A percentile compares a stretch with the other conserved stretches of the same genome.
Conservation (phyloP, 306 rosid species). For the Begonia loranthoides region DNA sequence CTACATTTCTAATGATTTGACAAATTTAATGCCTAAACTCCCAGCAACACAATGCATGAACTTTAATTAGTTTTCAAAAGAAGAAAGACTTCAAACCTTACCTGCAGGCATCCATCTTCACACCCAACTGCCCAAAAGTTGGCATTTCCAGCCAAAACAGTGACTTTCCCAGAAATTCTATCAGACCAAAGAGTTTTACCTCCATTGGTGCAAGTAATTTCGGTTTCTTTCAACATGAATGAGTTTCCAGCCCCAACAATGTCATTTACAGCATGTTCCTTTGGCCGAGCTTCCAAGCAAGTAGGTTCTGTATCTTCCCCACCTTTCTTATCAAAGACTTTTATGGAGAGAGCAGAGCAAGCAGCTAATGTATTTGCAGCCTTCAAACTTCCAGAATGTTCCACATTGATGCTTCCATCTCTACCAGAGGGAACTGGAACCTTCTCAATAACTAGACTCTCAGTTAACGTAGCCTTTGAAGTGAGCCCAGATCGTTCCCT, state of each 20-base stretch:
- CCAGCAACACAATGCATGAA: too few relatives aligned
- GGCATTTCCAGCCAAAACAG: constrained; percentile 85
- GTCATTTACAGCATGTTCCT: constrained; percentile 71
- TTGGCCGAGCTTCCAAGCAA: constrained; percentile 75
- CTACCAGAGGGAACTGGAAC: constrained; percentile 35
- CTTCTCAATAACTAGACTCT: constrained; percentile 80
- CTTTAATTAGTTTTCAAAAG: not conserved
- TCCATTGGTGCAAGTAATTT: constrained; percentile 64
- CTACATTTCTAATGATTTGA: not conserved
- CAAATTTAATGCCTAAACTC: not conserved
- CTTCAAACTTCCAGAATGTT: constrained; percentile 43
- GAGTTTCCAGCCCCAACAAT: constrained; percentile 64
- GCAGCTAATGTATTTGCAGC: constrained; percentile 42
- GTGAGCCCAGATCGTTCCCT: constrained; percentile 67
- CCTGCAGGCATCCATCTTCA: constrained; percentile 98
- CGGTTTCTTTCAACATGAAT: constrained; percentile 67
- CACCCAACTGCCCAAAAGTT: constrained; percentile 98
- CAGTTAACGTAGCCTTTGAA: constrained; percentile 80
- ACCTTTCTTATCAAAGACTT: constrained; percentile 75
- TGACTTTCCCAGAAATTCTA: constrained; percentile 83
- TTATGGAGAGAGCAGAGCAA: constrained; percentile 50
- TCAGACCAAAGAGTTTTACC: constrained; percentile 76
- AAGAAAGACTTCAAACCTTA: constrained; percentile 10
- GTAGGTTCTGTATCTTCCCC: constrained; percentile 54
- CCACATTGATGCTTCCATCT: constrained; percentile 52